Percentiles rank a stretch among this genome's conserved stretches.
phyloP scores from a whole-genome alignment of 768 basidiomycete genomes.

The Candolleomyces aberdarensis region DNA sequence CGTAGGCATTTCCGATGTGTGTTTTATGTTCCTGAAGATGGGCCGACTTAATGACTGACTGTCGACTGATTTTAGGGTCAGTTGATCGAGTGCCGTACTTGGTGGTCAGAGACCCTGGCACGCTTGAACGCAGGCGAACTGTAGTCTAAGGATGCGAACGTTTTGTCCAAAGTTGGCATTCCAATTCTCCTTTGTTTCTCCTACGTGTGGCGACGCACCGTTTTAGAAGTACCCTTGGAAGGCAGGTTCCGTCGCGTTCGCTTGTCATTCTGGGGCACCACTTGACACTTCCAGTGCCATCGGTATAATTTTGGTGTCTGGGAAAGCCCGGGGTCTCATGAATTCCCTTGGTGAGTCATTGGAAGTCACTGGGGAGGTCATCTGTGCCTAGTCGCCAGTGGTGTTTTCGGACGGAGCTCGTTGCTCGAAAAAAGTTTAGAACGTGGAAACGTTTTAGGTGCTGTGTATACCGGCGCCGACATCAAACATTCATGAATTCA shows the following conservation, averaged over 20 bases:
- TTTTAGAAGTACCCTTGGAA: too few relatives aligned
- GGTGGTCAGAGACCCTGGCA: conserved; percentile 3
- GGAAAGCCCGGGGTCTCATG: too few relatives aligned
- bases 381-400: too few relatives aligned
- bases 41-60: not conserved
- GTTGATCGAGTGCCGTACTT: conserved; percentile 5
- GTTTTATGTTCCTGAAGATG: conserved; percentile 6
- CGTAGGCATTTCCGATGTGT: conserved; percentile 35
- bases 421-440: not conserved
- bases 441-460: not conserved
- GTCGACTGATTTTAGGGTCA: conserved; percentile 1
- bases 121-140: not conserved
- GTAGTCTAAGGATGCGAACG: not conserved
- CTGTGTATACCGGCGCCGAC: not conserved
- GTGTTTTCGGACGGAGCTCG: not conserved
- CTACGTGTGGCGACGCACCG: too few relatives aligned
- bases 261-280: too few relatives aligned
- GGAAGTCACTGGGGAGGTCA: too few relatives aligned
- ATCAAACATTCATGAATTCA: not conserved
- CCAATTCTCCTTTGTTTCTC: too few relatives aligned
- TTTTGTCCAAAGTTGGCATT: not conserved
- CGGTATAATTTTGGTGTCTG: too few relatives aligned
- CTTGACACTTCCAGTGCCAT: too few relatives aligned
- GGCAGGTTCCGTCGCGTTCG: too few relatives aligned
- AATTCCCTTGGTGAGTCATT: not conserved